A percentile compares a stretch with the other conserved stretches of the same genome.
phyloP scores from a whole-genome alignment of 768 basidiomycete genomes.

The Atractiella rhizophila region DNA sequence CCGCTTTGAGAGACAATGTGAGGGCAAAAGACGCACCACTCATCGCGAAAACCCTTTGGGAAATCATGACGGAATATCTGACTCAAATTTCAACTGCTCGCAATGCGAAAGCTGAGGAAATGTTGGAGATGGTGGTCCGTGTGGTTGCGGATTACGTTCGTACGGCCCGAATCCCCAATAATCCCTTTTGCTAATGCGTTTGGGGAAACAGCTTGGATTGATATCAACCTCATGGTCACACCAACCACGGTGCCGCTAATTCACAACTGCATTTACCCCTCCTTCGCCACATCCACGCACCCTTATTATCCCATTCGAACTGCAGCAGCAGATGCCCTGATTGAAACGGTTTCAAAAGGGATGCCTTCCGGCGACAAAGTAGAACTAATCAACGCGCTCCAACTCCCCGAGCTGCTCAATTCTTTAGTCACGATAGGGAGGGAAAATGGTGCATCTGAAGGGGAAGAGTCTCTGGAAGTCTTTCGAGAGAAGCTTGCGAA shows the following conservation, averaged over 20 bases:
- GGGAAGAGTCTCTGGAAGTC: slow-evolving; percentile 55
- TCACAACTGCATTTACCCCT: slow-evolving; percentile 54
- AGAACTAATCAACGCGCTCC: slow-evolving; percentile 64
- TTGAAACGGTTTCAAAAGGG: slow-evolving; percentile 70
- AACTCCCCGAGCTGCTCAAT: slow-evolving; percentile 50
- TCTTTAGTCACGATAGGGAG: slow-evolving; percentile 12
- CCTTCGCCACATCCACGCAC: slow-evolving; percentile 23
- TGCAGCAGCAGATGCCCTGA: slow-evolving; percentile 52
- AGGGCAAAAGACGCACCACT: slow-evolving; percentile 57
- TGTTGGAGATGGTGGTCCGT: slow-evolving; percentile 73
- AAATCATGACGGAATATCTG: slow-evolving; percentile 44
- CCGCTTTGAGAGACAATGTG: slow-evolving; percentile 61
- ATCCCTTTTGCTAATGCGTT: slow-evolving; percentile 6
- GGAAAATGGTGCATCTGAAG: slow-evolving; percentile 42
- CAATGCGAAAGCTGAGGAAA: slow-evolving; percentile 29
- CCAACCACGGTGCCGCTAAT: slow-evolving; percentile 62
- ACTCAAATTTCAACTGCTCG: slow-evolving; percentile 12
- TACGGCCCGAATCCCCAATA: not conserved
- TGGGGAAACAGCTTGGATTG: slow-evolving; percentile 61
- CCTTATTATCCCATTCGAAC: slow-evolving; percentile 42
- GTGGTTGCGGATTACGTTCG: slow-evolving; percentile 77
- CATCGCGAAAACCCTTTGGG: slow-evolving; percentile 66
- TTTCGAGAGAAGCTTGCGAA: slow-evolving; percentile 74
- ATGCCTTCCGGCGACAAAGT: slow-evolving; percentile 72
- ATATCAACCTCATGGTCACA: slow-evolving; percentile 85